Base-by-base conservation (phyloP, 108 stramenopile genomes). In the Cyclotella choctawhatcheeana region DNA sequence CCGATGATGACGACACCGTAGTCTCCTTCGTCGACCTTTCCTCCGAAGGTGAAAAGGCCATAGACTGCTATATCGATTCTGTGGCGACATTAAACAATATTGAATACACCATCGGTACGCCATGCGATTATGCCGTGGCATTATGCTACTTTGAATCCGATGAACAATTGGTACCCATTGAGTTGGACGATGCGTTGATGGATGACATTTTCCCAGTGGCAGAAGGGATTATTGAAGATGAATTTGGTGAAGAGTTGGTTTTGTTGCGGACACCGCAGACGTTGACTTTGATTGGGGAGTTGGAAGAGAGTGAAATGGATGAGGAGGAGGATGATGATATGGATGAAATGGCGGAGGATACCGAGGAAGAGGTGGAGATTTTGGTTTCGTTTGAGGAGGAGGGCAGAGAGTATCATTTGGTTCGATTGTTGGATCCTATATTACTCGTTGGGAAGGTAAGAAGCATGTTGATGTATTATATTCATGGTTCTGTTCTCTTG, bases 11-110 rank as follows among this genome's bases (percentile, higher is more conserved):
- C 61, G 89, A 89, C 35, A 78, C 82, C n/a, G 73, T 87, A 29
- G 88, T 92, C 40, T 88, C 93, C 27, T 94, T 92, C 77, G 44
- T 94, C 30, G 93, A 94, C 65, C 21, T 63, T 2, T 31, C 55
- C 8, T 30, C 29, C n/a, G 47, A 69, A 14, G 70, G 65, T n/a
- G 88, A 85, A 34, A 74, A 70, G 25, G 86, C 87, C 64, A 92
- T 94, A 64, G 93, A 94, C 60, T 94, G 93, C 73, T 94, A 89
- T 68, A 88, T 88, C n/a, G 89, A 94, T 66, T 76, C 74, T 13
- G 74, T 86, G 13, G 87, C 88, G 53, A 86, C 72, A 8, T 66
- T 80, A 33, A 71, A 80, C 31, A 71, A 71, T 32, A 81, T 88
- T 0, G 86, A 90, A 61, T 94, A 92, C 74, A 94, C 93, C 44